These are phyloP conservation scores for Trichophyton mentagrophytes DNA, from an alignment of 2,329 filamentous ascomycete genomes.

Conservation along the genomic window DNA sequence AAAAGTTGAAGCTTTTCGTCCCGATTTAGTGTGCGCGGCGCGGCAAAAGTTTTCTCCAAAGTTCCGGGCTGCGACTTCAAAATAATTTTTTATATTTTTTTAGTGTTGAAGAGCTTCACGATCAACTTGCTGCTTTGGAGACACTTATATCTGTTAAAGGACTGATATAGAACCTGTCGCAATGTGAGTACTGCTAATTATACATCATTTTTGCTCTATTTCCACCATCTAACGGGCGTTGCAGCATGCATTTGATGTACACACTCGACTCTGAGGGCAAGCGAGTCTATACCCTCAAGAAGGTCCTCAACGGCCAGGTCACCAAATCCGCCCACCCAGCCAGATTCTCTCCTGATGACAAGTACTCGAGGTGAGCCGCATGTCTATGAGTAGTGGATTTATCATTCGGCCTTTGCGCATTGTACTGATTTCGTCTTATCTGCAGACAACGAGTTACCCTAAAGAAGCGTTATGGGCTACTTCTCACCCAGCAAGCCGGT, in stretches of 20 bases:
- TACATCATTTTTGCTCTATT: neutral
- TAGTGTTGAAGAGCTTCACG: neutral
- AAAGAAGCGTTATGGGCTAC: slow-evolving; percentile 82
- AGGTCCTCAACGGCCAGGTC: slow-evolving; percentile 66
- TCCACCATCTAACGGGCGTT: neutral
- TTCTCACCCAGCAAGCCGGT: slow-evolving; percentile 65
- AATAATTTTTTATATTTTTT: neutral
- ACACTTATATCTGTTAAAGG: neutral
- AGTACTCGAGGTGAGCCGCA: slow-evolving; percentile 61
- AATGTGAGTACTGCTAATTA: neutral
- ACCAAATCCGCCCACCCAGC: slow-evolving; percentile 95
- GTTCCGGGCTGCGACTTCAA: neutral
- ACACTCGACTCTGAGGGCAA: slow-evolving; percentile 70
- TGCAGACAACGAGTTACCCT: slow-evolving; percentile 77
- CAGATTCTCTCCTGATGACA: slow-evolving; percentile 94
- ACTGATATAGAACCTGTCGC: neutral
- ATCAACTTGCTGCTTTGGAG: neutral
- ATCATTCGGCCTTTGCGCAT: neutral
- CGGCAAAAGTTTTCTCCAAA: neutral
- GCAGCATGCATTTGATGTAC: slow-evolving; percentile 66
- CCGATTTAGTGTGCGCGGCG: neutral
- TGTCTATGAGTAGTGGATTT: neutral
- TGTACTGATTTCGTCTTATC: neutral
- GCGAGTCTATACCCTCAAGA: slow-evolving; percentile 90
- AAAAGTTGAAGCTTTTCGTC: neutral